Evolutionary conservation across 2,329 filamentous ascomycete species (phyloP).

Genomic region (Fusarium subglutinans): DNA sequence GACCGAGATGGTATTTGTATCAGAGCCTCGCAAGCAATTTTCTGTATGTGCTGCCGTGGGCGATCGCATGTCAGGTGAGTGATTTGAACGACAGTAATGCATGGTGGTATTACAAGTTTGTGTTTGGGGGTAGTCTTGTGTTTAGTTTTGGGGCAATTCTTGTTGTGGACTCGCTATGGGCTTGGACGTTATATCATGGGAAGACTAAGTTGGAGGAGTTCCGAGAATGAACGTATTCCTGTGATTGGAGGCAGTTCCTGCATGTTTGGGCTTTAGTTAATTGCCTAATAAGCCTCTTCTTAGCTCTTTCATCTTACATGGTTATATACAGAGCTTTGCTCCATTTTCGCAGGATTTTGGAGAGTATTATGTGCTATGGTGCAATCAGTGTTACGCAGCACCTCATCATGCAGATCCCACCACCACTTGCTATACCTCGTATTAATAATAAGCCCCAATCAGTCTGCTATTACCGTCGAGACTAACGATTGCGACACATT

Average conservation of each 20-base stretch:
- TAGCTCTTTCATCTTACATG: accelerated
- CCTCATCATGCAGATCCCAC: constrained; percentile 12
- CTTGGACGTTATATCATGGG: constrained; percentile 57
- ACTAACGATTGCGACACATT: background rate
- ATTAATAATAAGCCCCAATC: background rate
- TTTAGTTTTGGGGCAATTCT: constrained; percentile 71
- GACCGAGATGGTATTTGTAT: constrained; percentile 73
- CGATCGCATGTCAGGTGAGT: constrained; percentile 66
- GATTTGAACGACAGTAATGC: constrained; percentile 62
- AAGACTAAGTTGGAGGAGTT: constrained; percentile 53
- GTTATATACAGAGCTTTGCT: too few relatives aligned
- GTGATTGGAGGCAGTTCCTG: background rate
- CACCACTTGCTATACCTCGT: background rate
- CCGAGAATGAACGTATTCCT: constrained; percentile 11
- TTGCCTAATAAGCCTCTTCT: accelerated
- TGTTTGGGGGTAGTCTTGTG: constrained; percentile 75
- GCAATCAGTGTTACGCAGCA: constrained; percentile 12
- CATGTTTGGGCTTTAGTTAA: too few relatives aligned
- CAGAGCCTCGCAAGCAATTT: constrained; percentile 74
- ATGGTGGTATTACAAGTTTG: constrained; percentile 72
- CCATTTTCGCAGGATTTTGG: background rate
- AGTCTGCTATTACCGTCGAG: background rate
- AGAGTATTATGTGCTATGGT: background rate
- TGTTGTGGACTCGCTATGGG: constrained; percentile 61
- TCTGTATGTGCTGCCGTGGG: constrained; percentile 76